Evolutionary conservation across 805 yeast genomes (phyloP).

Genomic region (Saccharomyces eubayanus): DNA sequence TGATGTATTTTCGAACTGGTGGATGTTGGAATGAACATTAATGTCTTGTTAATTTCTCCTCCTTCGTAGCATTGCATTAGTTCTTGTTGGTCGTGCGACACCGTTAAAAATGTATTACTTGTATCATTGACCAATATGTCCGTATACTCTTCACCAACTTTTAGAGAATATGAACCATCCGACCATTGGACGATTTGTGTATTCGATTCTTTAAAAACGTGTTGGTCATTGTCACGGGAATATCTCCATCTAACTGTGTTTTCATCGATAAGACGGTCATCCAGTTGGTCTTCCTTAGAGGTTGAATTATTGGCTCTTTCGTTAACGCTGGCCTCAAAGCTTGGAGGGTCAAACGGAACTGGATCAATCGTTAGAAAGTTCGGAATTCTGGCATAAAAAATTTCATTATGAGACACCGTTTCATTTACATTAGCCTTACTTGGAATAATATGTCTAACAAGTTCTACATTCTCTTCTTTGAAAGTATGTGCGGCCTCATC

Average conservation of each 20-base stretch:
- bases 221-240: conserved; percentile 62
- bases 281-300: conserved; percentile 43
- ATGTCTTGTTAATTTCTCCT: conserved; percentile 51
- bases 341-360: conserved; percentile 74
- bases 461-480: conserved; percentile 32
- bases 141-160: conserved; percentile 79
- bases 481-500: conserved; percentile 32
- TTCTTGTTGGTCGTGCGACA: conserved; percentile 63
- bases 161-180: conserved; percentile 81
- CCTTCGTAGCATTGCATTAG: conserved; percentile 55
- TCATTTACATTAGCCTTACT: conserved; percentile 33
- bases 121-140: conserved; percentile 61
- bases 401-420: conserved; percentile 28
- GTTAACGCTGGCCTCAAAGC: conserved; percentile 44
- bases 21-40: conserved; percentile 82
- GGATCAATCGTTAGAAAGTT: conserved; percentile 77
- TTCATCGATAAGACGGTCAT: conserved; percentile 61
- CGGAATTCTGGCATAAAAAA: conserved; percentile 60
- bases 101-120: conserved; percentile 63
- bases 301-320: conserved; percentile 27
- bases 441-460: conserved; percentile 39
- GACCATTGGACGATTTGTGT: conserved; percentile 90
- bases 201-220: conserved; percentile 74
- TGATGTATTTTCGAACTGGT: conserved; percentile 79
- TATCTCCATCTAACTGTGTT: conserved; percentile 94